Base-by-base conservation (phyloP, 805 yeast genomes). In the Kazachstania martiniae region DNA sequence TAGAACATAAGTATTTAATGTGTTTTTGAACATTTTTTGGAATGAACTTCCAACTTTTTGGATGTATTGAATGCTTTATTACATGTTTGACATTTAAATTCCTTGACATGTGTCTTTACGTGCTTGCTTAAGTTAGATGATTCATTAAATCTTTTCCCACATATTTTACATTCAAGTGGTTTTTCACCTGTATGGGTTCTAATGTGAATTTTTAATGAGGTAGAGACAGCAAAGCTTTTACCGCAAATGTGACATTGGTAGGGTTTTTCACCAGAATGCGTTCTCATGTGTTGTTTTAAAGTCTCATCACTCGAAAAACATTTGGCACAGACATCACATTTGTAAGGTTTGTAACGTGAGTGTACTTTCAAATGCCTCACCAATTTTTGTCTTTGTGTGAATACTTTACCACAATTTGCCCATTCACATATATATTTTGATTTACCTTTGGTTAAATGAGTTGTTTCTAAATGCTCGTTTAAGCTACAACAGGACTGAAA, bases 211-310 rank as follows among this genome's bases (percentile, higher is more conserved):
- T 85, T 78, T 28, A 87, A 62, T 12, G 91, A 77, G 4, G 91
- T 77, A 18, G 82, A 71, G 2, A 94, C 84, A 8, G 94, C 80
- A 61, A 89, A 89, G 17, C 62, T 53, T 53, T 85, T 87, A 4
- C 70, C 77, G 55, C 98, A 89, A 2, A 63, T 50, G 17, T 67
- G 62, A 55, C 98, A 89, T 33, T 55, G 56, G 53, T 68, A 86
- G 1, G 97, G 97, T 48, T 76, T 81, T 46, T 86, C 96, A 3
- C 95, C 95, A 1, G 89, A 74, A 53, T 89, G 97, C 3, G 72
- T 75, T 32, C 95, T 63, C 62, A 69, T 56, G 56, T 91, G 98
- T 56, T 85, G 95, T 27, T 68, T 67, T 27, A 91, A 63, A 68
- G 80, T 79, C 21, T 78, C 62, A 31, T 80, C 83, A 27, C 81